phyloP scores from a whole-genome alignment of 768 basidiomycete genomes.

The Suillus placidus region DNA sequence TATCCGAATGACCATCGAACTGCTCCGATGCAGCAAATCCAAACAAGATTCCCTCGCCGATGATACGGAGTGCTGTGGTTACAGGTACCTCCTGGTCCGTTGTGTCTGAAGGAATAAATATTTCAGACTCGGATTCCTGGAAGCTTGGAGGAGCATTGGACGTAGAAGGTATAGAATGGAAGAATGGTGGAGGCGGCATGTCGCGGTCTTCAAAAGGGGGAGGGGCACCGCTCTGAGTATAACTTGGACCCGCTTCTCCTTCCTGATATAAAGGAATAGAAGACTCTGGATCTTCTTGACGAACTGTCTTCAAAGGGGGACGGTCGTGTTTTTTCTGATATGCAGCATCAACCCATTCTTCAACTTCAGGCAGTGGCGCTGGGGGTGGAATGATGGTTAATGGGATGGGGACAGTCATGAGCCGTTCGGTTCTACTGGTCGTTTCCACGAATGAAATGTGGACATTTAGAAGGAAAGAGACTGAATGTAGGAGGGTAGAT shows the following conservation, averaged over 20 bases:
- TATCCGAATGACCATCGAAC: slow-evolving; percentile 80
- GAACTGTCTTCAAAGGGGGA: slow-evolving; percentile 70
- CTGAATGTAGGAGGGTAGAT: slow-evolving; percentile 78
- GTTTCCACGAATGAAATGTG: slow-evolving; percentile 79
- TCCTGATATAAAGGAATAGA: slow-evolving; percentile 68
- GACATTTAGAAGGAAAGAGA: slow-evolving; percentile 75
- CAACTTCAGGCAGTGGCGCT: slow-evolving; percentile 79
- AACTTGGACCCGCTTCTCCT: slow-evolving; percentile 78
- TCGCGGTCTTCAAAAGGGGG: slow-evolving; percentile 87
- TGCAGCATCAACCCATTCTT: slow-evolving; percentile 68
- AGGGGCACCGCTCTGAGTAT: slow-evolving; percentile 62
- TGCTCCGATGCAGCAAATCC: slow-evolving; percentile 73
- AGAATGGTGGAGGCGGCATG: slow-evolving; percentile 69
- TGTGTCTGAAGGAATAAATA: slow-evolving; percentile 59
- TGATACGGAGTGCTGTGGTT: slow-evolving; percentile 42
- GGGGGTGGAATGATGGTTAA: slow-evolving; percentile 71
- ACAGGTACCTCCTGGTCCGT: slow-evolving; percentile 32
- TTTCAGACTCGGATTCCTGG: slow-evolving; percentile 78
- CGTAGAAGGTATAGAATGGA: slow-evolving; percentile 59
- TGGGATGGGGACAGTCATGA: slow-evolving; percentile 67
- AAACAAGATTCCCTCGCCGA: slow-evolving; percentile 78
- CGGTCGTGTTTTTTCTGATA: slow-evolving; percentile 89
- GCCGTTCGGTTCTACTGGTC: slow-evolving; percentile 64
- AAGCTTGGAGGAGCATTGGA: slow-evolving; percentile 70
- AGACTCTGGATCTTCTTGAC: slow-evolving; percentile 66